Conservation (phyloP, 2,329 filamentous ascomycete genomes). For the Bisporella sp. region DNA sequence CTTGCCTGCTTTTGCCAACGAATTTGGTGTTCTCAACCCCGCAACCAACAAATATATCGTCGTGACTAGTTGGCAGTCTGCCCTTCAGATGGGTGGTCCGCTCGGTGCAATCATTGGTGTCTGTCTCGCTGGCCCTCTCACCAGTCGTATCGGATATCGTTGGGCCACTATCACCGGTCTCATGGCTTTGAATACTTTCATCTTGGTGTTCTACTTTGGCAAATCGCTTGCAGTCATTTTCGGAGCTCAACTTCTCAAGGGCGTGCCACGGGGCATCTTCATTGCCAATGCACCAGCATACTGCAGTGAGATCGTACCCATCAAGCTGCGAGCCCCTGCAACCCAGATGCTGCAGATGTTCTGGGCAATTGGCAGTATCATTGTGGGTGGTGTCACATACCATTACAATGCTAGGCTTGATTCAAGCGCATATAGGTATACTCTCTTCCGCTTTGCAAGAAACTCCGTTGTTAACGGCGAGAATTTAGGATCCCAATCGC, state of each 20-base stretch:
- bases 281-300: conserved; percentile 60
- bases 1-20: conserved; percentile 35
- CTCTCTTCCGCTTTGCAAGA: conserved; percentile 9
- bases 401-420: conserved; percentile 35
- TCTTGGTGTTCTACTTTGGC: conserved; percentile 37
- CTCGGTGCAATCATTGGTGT: conserved; percentile 54
- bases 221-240: conserved; percentile 35
- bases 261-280: conserved; percentile 60
- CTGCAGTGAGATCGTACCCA: conserved; percentile 53
- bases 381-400: conserved; percentile 51
- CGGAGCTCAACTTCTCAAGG: conserved; percentile 50
- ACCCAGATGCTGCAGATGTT: conserved; percentile 61
- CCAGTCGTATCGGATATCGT: conserved; percentile 51
- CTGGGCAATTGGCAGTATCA: conserved; percentile 57
- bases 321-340: conserved; percentile 47
- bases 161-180: conserved; percentile 49
- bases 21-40: conserved; percentile 37
- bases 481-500: conserved; percentile 42
- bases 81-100: conserved; percentile 47
- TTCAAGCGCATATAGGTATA: conserved; percentile 36
- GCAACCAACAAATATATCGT: conserved; percentile 32
- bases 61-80: conserved; percentile 48
- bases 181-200: conserved; percentile 44
- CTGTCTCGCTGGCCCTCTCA: conserved; percentile 52
- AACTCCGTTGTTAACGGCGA: conserved; percentile 31